phyloP scores from a whole-genome alignment of 2,329 filamentous ascomycete genomes.

The Aspergillus proliferans region DNA sequence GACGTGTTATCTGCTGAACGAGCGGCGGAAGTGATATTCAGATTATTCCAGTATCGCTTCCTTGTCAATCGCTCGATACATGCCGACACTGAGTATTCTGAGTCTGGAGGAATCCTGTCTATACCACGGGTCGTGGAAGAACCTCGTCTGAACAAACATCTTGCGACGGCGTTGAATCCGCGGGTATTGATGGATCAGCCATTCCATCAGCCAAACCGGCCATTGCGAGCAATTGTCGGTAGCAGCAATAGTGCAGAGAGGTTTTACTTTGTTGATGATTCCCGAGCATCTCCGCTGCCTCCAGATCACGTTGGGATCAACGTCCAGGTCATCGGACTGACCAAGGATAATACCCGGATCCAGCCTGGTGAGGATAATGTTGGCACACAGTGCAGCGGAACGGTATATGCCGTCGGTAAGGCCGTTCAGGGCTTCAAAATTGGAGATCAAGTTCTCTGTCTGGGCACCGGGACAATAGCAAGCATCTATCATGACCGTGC shows the following conservation, averaged over 20 bases:
- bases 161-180: conserved; percentile 1
- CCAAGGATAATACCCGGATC: conserved; percentile 19
- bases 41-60: conserved; percentile 9
- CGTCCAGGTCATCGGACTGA: conserved; percentile 27
- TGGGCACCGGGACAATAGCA: conserved; percentile 12
- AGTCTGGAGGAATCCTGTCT: conserved; percentile 13
- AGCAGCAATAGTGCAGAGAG: background rate
- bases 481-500: conserved; percentile 12
- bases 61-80: background rate
- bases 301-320: conserved; percentile 25
- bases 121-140: conserved; percentile 20
- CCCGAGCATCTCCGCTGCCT: conserved; percentile 1
- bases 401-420: conserved; percentile 13
- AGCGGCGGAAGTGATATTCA: conserved; percentile 7
- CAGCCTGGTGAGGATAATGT: background rate
- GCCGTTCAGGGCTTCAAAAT: conserved; percentile 8
- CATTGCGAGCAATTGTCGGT: conserved; percentile 6
- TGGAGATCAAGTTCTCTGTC: conserved; percentile 20
- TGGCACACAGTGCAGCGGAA: conserved; percentile 15
- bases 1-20: conserved; percentile 2
- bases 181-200: conserved; percentile 2
- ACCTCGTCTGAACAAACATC: background rate
- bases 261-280: conserved; percentile 9
- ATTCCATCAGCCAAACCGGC: conserved; percentile 8
- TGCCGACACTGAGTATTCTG: conserved; percentile 20